phyloP scores from a whole-genome alignment of 768 basidiomycete genomes.

The Kwoniella newhampshirensis region DNA sequence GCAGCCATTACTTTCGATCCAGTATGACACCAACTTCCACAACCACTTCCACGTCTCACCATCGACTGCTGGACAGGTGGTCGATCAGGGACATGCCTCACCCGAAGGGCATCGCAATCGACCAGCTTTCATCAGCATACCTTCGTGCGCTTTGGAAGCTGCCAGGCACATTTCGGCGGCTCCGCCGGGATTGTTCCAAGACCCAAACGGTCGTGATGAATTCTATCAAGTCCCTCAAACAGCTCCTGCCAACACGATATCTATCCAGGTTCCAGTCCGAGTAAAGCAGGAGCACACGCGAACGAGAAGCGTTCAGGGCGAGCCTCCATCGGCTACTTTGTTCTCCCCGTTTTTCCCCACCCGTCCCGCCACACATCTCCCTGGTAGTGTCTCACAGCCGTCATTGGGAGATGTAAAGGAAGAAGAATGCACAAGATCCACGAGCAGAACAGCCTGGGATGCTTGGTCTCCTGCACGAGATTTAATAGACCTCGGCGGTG shows the following conservation, averaged over 20 bases:
- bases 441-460: background rate
- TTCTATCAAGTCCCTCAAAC: conserved; percentile 10
- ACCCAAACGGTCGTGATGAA: too few relatives aligned
- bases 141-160: background rate
- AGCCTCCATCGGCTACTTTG: conserved; percentile 38
- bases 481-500: background rate
- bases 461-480: background rate
- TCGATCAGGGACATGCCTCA: too few relatives aligned
- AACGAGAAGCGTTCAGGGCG: conserved; percentile 40
- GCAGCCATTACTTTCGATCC: background rate
- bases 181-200: background rate
- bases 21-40: conserved; percentile 5
- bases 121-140: background rate
- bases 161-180: background rate
- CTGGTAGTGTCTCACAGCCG: background rate
- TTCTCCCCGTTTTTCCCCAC: conserved; percentile 23
- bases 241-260: conserved; percentile 18
- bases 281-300: conserved; percentile 33
- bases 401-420: background rate
- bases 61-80: too few relatives aligned
- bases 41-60: conserved; percentile 1
- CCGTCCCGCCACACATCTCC: background rate
- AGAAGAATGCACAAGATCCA: background rate
- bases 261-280: conserved; percentile 17
- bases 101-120: background rate